Evolutionary conservation across 1,284 basidiomycete genomes (phyloP), one percentile per base, ranked within the genome.

Genomic region (Ustilago trichophora): DNA sequence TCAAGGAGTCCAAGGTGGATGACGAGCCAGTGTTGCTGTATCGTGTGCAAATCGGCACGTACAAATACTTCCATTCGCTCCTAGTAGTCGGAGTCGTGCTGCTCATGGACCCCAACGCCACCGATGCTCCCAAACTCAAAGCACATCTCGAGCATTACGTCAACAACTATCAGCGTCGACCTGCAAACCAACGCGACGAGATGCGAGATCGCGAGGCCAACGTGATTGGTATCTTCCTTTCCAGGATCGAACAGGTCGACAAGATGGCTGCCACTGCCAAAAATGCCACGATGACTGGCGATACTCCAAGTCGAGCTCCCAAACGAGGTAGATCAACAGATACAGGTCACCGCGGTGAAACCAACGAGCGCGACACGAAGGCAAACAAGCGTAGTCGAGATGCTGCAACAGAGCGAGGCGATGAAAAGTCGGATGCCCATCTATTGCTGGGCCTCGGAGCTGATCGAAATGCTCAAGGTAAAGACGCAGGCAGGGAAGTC

Each of bases 21-120:
- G 50, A 57, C 22, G 52, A 52, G 38, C 49, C 57, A 0, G 8
- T 54, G 22, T 65, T 64, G 6, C 40, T 73, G 3, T 73, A 62
- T 25, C 60, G 62, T 22, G 62, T 71, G 1, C 72, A 72, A 35
- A 66, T 78, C 11, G 71, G 73, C 3, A 66, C 72, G 0, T 78
- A 66, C 56, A 73, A 75, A 40, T 76, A 72, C 62, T 77, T 77
- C 51, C 75, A 75, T 31, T 71, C 71, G 11, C 31, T 73, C 18
- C 65, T 80, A 31, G 65, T 78, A 6, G 54, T 60, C 2, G 73
- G 77, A 3, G 62, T 80, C 11, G 57, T 73, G 4, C 47, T 76
- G 11, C 64, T 80, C 21, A 66, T 78, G 48, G 66, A 69, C 13
- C 77, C 78, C 1, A 44, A 52, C 11, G 69, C 62, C 2, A 33